Conservation (phyloP, 768 basidiomycete genomes). For the Coprinellus micaceus region DNA sequence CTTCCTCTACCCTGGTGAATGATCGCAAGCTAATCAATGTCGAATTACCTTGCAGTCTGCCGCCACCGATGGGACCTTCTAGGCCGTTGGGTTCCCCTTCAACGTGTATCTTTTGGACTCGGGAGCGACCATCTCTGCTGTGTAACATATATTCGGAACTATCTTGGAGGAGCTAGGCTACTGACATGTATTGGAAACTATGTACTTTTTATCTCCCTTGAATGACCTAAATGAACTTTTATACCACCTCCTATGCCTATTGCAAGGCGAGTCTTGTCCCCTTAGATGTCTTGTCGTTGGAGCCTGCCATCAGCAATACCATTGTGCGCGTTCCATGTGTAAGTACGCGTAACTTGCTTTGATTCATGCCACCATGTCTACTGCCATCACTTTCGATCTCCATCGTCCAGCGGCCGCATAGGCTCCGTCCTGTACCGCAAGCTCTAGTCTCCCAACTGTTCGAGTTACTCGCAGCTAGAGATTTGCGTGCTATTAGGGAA, state of each 20-base stretch:
- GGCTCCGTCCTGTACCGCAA: too few relatives aligned
- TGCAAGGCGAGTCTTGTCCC: too few relatives aligned
- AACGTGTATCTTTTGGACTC: neutral
- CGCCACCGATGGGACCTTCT: slow-evolving; percentile 19
- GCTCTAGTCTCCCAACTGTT: too few relatives aligned
- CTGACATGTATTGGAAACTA: neutral
- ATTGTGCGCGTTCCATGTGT: too few relatives aligned
- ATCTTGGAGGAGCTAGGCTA: slow-evolving; percentile 7
- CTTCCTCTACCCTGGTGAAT: too few relatives aligned
- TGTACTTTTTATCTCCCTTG: slow-evolving; percentile 5
- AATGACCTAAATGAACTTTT: neutral
- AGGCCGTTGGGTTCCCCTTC: neutral
- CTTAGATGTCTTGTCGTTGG: too few relatives aligned
- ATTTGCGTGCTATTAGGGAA: too few relatives aligned
- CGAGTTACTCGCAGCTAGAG: too few relatives aligned
- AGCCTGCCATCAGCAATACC: too few relatives aligned
- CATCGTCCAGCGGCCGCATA: neutral
- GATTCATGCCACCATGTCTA: neutral
- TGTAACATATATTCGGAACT: slow-evolving; percentile 1
- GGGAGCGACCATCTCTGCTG: neutral
- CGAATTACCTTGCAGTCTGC: slow-evolving; percentile 15
- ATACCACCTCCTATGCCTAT: too few relatives aligned
- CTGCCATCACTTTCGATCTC: neutral
- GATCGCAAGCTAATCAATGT: slow-evolving; percentile 2
- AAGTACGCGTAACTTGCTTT: neutral